phyloP scores from a whole-genome alignment of 164 flowering plant genomes.

The Annona squamosa region DNA sequence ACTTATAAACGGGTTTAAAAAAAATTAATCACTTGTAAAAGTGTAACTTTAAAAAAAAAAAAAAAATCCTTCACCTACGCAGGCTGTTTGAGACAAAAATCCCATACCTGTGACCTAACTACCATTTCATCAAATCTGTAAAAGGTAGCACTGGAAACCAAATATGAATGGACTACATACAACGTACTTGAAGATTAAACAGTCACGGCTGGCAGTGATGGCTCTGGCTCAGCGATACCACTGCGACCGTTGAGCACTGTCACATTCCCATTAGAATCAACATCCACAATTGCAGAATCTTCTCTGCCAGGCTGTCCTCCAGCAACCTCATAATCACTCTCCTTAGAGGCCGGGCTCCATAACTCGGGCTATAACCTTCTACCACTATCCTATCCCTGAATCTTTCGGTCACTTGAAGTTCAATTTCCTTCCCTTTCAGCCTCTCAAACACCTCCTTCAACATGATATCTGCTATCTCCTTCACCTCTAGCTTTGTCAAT shows the following conservation, averaged over 20 bases:
- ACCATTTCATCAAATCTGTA: neutral
- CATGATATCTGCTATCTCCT: slow-evolving; percentile 79
- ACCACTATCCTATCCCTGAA: slow-evolving; percentile 32
- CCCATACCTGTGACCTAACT: neutral
- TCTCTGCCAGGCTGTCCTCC: slow-evolving; percentile 39
- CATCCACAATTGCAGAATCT: slow-evolving; percentile 31
- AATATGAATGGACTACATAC: neutral
- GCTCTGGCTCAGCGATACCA: slow-evolving; percentile 8
- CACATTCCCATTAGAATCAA: slow-evolving; percentile 30
- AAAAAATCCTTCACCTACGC: no score
- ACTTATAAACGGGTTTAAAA: no score
- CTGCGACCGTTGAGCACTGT: slow-evolving; percentile 6
- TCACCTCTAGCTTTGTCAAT: slow-evolving; percentile 48
- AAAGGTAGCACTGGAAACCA: neutral
- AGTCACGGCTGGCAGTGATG: slow-evolving; percentile 1
- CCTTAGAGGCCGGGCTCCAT: slow-evolving; percentile 41
- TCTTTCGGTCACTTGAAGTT: slow-evolving; percentile 27
- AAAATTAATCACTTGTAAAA: no score
- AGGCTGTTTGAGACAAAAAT: no score
- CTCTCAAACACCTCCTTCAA: slow-evolving; percentile 48
- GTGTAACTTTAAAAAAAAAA: no score
- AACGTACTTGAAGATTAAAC: neutral
- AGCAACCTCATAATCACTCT: slow-evolving; percentile 36
- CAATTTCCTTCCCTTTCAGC: slow-evolving; percentile 26
- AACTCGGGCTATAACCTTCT: slow-evolving; percentile 37